Percentiles rank a stretch among this genome's conserved stretches.
Conservation (phyloP, 2,329 filamentous ascomycete genomes). For the Sporothrix humicola region DNA sequence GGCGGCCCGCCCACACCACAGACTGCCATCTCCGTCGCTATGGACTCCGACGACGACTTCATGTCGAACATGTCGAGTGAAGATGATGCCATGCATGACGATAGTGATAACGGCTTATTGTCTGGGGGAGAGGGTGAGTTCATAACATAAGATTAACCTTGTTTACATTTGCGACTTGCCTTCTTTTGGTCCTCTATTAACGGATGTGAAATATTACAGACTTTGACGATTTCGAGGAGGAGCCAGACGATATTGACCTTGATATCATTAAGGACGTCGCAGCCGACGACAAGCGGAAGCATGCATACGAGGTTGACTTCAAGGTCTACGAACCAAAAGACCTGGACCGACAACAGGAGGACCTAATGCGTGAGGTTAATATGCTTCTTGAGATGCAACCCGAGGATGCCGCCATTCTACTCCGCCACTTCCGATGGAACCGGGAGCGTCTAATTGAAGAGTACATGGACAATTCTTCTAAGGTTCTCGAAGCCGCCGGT, state of each 20-base stretch:
- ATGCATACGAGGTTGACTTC: constrained; percentile 82
- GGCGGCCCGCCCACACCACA: constrained; percentile 37
- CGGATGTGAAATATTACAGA: constrained; percentile 31
- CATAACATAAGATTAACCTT: too few species aligned
- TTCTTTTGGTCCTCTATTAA: background rate
- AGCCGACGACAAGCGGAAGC: constrained; percentile 68
- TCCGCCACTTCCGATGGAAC: constrained; percentile 93
- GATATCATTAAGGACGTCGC: constrained; percentile 67
- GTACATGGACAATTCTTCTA: constrained; percentile 88
- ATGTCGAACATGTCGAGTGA: constrained; percentile 83
- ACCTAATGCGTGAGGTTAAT: constrained; percentile 87
- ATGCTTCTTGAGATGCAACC: constrained; percentile 87
- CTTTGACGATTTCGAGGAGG: constrained; percentile 63
- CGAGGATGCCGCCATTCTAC: constrained; percentile 87
- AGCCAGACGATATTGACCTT: constrained; percentile 61
- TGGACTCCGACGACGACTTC: constrained; percentile 97
- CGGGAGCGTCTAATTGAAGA: constrained; percentile 93
- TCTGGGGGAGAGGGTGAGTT: constrained; percentile 58
- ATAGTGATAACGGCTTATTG: constrained; percentile 73
- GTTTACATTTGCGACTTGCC: background rate
- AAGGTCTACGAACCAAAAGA: constrained; percentile 79
- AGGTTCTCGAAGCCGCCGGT: constrained; percentile 83
- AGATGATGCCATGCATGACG: constrained; percentile 74
- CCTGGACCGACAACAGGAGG: constrained; percentile 83
- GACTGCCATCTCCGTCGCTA: constrained; percentile 63